These are phyloP conservation scores for Westerdykella aurantiaca DNA, from an alignment of 2,329 filamentous ascomycete species.

Conservation along the genomic window DNA sequence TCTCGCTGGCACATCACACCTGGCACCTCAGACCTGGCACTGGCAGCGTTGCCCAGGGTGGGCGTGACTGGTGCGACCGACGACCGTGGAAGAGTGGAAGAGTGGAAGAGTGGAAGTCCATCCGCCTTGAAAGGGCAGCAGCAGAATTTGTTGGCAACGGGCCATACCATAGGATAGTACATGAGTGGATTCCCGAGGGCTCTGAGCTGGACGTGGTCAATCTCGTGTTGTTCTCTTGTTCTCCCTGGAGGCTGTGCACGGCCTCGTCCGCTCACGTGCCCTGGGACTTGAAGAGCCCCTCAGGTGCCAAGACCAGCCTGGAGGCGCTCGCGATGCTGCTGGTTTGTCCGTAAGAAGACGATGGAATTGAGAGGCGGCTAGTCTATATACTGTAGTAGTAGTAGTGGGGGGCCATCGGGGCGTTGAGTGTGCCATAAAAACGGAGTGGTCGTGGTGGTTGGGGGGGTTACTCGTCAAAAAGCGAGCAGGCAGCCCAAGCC, in stretches of 20 bases:
- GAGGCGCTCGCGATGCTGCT: not conserved
- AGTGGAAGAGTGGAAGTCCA: too few species aligned
- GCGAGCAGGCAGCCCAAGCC: constrained; percentile 8
- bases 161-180: not conserved
- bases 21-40: constrained; percentile 1
- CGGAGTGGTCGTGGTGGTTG: not conserved
- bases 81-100: not conserved
- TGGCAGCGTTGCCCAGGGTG: constrained; percentile 1
- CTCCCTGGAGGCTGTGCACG: not conserved
- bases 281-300: not conserved
- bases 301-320: constrained; percentile 6
- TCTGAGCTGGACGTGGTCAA: too few species aligned
- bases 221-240: too few species aligned
- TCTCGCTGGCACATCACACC: constrained; percentile 1
- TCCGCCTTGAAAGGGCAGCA: not conserved
- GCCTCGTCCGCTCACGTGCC: constrained; percentile 4
- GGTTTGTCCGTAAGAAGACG: not conserved
- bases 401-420: not conserved
- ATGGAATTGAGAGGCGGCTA: not conserved
- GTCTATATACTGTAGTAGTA: too few species aligned
- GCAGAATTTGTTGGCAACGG: constrained; percentile 2
- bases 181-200: too few species aligned
- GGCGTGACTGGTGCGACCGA: constrained; percentile 25
- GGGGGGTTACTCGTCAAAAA: constrained; percentile 6
- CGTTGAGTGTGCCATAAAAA: not conserved